Conservation (phyloP, 2,329 filamentous ascomycete species). For the Coleophoma crateriformis region DNA sequence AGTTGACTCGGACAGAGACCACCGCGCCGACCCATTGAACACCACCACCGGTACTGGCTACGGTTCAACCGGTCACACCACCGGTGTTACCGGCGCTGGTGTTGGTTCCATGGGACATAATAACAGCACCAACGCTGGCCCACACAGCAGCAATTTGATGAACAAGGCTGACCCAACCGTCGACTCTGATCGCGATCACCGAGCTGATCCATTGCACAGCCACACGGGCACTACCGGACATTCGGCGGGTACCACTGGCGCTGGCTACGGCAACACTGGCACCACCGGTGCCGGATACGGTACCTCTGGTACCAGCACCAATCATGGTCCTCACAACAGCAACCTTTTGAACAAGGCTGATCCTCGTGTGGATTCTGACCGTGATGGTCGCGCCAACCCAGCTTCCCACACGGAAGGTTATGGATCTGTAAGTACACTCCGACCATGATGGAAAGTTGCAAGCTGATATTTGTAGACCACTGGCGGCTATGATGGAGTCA, state of each 20-base stretch:
- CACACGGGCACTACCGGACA: conserved; percentile 30
- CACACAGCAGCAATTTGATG: conserved; percentile 28
- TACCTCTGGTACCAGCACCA: conserved; percentile 5
- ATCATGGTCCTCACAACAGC: conserved; percentile 14
- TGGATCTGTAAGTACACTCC: conserved; percentile 1
- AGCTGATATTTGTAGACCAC: too few relatives aligned
- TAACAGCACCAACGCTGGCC: conserved; percentile 22
- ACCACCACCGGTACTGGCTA: not conserved
- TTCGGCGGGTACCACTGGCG: conserved; percentile 38
- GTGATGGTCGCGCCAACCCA: conserved; percentile 20
- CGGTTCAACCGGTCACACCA: not conserved
- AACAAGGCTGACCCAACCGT: conserved; percentile 33
- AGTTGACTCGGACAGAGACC: conserved; percentile 41
- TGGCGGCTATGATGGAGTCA: too few relatives aligned
- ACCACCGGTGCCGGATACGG: conserved; percentile 3
- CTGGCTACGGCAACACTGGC: too few relatives aligned
- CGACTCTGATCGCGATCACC: conserved; percentile 18
- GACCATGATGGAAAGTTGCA: too few relatives aligned
- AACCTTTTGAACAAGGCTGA: conserved; percentile 39
- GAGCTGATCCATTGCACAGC: not conserved
- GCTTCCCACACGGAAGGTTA: conserved; percentile 5
- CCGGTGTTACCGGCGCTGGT: not conserved
- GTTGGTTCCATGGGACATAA: conserved; percentile 18
- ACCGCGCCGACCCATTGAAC: conserved; percentile 21
- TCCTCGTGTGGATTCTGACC: conserved; percentile 44